phyloP scores from a whole-genome alignment of 2,329 filamentous ascomycete genomes.

The Dendrostoma leiphaemia region DNA sequence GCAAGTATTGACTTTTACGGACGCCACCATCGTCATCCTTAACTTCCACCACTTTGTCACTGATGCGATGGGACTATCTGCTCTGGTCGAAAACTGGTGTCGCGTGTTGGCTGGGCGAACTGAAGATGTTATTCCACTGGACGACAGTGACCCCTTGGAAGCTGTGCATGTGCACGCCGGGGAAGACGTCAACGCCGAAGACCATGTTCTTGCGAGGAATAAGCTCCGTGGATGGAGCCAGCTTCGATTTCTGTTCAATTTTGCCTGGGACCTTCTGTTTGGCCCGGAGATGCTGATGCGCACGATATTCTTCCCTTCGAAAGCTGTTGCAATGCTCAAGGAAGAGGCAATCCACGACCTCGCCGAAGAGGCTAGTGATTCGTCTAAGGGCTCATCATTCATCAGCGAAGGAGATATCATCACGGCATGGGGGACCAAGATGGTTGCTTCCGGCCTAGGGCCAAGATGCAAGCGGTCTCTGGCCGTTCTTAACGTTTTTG shows the following conservation, averaged over 20 bases:
- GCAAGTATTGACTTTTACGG: slow-evolving; percentile 44
- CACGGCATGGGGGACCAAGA: slow-evolving; percentile 36
- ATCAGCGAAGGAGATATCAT: slow-evolving; percentile 46
- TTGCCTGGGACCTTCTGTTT: slow-evolving; percentile 31
- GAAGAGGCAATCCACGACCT: slow-evolving; percentile 30
- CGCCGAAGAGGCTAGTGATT: background rate
- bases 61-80: slow-evolving; percentile 42
- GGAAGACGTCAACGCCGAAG: slow-evolving; percentile 23
- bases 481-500: slow-evolving; percentile 36
- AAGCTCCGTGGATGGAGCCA: slow-evolving; percentile 26
- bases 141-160: slow-evolving; percentile 34
- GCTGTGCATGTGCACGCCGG: slow-evolving; percentile 16
- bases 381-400: slow-evolving; percentile 29
- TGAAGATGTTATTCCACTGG: slow-evolving; percentile 35
- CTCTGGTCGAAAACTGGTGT: slow-evolving; percentile 44
- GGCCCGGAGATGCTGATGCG: slow-evolving; percentile 30
- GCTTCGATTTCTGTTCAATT: slow-evolving; percentile 31
- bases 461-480: slow-evolving; percentile 27
- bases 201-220: slow-evolving; percentile 24
- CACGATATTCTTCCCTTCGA: slow-evolving; percentile 36
- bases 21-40: slow-evolving; percentile 47
- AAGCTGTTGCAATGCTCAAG: slow-evolving; percentile 28
- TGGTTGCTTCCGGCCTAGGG: slow-evolving; percentile 23
- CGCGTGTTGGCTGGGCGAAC: slow-evolving; percentile 40
- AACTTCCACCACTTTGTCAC: slow-evolving; percentile 45